Base-by-base conservation (phyloP, 768 basidiomycete species). In the Phlebiopsis flavidoalba region DNA sequence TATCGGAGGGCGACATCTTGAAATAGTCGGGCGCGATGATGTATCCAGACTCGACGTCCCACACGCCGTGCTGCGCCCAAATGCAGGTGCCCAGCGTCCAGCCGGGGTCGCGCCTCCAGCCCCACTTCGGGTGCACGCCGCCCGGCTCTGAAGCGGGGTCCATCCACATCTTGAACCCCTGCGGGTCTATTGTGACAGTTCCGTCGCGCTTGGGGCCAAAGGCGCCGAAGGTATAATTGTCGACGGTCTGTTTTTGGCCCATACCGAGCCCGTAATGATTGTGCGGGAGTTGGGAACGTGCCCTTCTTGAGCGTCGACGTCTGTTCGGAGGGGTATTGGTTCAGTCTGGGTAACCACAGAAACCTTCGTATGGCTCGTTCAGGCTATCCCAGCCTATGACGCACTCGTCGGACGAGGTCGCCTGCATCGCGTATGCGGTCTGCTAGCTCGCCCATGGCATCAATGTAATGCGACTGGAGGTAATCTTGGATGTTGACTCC, bases 341-440 rank as follows among this genome's bases (percentile, higher is more conserved):
- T 80, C 31, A 99, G 70, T 96, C 85, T 0, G 79, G 76, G 73
- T 88, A 88, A 1, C 81, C 84, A 37, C 86, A 80, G 45, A 92
- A 79, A 0, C 97, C 97, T 65, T 95, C 91, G 40, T 85, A 86
- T 0, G 97, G 96, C 72, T 99, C 97, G 72, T 99, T 98, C 73
- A 98, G 76, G 66, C 87, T 89, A 70, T 99, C 97, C 97, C 96
- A 98, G 0, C 97, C 97, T 52, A 98, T 88, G 11, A 99, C 83
- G 64, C 93, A 95, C 45, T 86, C 85, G 33, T 98, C 95, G 21
- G n/a, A 91, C 71, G 40, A 98, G 72, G 36, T 83, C 87, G 0
- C 88, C 89, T 0, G 86, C 87, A n/a, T 85, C 85, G 5, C 79
- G 75, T 55, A 97, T 87, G 37, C 83, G 79, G 70, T 93, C 87